These are phyloP conservation scores for Chlorella sorokiniana DNA, from an alignment of 139 green algal species.

Conservation along the genomic window DNA sequence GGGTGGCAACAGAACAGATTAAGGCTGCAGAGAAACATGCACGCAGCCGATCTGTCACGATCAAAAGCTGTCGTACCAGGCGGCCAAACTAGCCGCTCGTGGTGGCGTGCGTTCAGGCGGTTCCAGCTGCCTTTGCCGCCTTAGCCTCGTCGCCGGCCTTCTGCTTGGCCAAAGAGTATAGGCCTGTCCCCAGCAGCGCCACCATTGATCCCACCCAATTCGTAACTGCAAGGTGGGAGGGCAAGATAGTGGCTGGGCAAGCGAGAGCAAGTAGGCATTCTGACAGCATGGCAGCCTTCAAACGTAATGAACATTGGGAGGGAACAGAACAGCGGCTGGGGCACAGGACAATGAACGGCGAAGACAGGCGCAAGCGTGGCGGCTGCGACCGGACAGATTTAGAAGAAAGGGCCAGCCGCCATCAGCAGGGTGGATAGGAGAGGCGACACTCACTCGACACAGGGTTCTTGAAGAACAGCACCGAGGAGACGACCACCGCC, in stretches of 20 bases:
- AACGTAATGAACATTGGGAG: no score
- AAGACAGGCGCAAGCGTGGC: no score
- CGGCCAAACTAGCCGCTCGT: no score
- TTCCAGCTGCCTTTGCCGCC: constrained; percentile 29
- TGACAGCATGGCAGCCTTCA: no score
- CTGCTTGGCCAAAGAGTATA: constrained; percentile 82
- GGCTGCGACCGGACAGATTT: no score
- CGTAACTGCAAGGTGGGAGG: constrained; percentile 64
- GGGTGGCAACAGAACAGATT: no score
- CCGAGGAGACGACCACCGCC: constrained; percentile 79
- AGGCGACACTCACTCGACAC: constrained; percentile 28
- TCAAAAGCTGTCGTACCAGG: no score
- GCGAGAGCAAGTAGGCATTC: neutral
- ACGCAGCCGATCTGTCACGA: no score
- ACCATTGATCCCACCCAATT: constrained; percentile 85
- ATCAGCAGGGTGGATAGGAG: neutral
- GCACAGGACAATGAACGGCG: no score
- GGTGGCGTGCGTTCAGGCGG: neutral
- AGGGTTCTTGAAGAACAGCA: constrained; percentile 71
- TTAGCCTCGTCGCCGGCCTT: constrained; percentile 60
- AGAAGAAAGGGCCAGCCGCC: neutral
- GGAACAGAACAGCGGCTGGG: no score
- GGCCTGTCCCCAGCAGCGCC: constrained; percentile 85
- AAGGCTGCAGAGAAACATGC: no score
- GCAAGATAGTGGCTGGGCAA: neutral